Conservation (phyloP, 2,329 filamentous ascomycete genomes). For the Westerdykella ornata region DNA sequence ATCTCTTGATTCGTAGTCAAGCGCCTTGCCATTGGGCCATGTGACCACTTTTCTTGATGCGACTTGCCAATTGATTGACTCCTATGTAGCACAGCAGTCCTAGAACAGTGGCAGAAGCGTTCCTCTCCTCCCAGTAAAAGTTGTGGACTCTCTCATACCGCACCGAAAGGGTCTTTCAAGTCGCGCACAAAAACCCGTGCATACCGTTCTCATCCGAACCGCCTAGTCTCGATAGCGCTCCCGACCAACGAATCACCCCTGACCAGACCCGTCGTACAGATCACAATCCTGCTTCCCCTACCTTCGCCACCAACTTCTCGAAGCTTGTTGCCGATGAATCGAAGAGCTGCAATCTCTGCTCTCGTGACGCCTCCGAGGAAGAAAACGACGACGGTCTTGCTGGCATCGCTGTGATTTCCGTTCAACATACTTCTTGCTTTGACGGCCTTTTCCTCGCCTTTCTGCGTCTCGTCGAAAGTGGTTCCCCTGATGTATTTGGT, state of each 20-base stretch:
- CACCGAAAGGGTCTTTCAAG: too few relatives aligned
- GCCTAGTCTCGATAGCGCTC: slow-evolving; percentile 65
- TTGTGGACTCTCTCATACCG: too few relatives aligned
- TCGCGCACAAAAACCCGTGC: neutral
- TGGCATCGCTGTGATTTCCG: slow-evolving; percentile 48
- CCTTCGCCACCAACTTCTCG: slow-evolving; percentile 61
- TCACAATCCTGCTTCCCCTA: slow-evolving; percentile 70
- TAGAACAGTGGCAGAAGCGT: too few relatives aligned
- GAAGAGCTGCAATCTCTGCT: slow-evolving; percentile 86
- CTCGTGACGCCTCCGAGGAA: slow-evolving; percentile 96
- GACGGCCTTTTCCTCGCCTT: slow-evolving; percentile 85
- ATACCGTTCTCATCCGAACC: slow-evolving; percentile 17
- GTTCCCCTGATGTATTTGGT: slow-evolving; percentile 80
- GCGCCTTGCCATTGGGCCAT: slow-evolving; percentile 47
- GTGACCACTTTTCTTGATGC: slow-evolving; percentile 7
- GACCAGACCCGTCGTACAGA: slow-evolving; percentile 87
- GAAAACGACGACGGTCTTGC: slow-evolving; percentile 89
- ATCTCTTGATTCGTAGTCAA: slow-evolving; percentile 43
- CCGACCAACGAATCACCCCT: slow-evolving; percentile 87
- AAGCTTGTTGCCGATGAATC: slow-evolving; percentile 75
- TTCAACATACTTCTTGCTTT: slow-evolving; percentile 79
- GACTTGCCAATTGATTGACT: too few relatives aligned
- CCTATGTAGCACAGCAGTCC: too few relatives aligned
- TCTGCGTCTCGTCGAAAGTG: slow-evolving; percentile 88
- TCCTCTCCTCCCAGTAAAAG: too few relatives aligned